These are phyloP conservation scores for Vicia villosa DNA, from an alignment of 306 rosid genomes.

Conservation along the genomic window DNA sequence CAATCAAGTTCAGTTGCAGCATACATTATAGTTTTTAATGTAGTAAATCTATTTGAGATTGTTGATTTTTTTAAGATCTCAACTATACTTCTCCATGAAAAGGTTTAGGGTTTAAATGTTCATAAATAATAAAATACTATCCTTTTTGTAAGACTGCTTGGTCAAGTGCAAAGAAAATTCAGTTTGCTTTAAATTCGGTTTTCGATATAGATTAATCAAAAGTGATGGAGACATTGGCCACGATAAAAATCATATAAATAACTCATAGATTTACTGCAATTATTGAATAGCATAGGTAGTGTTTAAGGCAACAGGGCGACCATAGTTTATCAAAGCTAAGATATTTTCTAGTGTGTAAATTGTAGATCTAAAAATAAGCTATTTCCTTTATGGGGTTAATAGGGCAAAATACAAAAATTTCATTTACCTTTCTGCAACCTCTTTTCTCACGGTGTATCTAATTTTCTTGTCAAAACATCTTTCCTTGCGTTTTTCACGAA, in stretches of 20 bases:
- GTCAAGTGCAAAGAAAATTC: slow-evolving; percentile 10
- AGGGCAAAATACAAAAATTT: slow-evolving; percentile 6
- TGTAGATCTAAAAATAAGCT: slow-evolving; percentile 20
- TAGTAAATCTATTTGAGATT: slow-evolving; percentile 6
- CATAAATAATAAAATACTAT: not conserved
- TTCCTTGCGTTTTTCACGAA: slow-evolving; percentile 94
- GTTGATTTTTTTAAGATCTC: slow-evolving; percentile 4
- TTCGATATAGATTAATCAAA: not conserved
- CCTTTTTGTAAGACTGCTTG: not conserved
- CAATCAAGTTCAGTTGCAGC: slow-evolving; percentile 13
- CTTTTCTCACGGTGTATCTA: slow-evolving; percentile 90
- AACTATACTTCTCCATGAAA: slow-evolving; percentile 6
- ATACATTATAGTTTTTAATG: slow-evolving; percentile 5
- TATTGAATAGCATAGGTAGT: not conserved
- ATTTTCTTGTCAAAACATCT: slow-evolving; percentile 98
- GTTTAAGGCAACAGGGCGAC: slow-evolving; percentile 12
- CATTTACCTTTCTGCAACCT: slow-evolving; percentile 93
- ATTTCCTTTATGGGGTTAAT: not conserved
- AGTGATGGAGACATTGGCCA: slow-evolving; percentile 6
- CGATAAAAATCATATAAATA: slow-evolving; percentile 19
- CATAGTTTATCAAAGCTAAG: slow-evolving; percentile 5
- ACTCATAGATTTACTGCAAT: not conserved
- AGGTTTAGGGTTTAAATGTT: not conserved
- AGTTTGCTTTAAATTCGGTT: not conserved
- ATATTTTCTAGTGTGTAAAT: not conserved